phyloP scores from a whole-genome alignment of 345 rosid genomes.

The Camelina neglecta region DNA sequence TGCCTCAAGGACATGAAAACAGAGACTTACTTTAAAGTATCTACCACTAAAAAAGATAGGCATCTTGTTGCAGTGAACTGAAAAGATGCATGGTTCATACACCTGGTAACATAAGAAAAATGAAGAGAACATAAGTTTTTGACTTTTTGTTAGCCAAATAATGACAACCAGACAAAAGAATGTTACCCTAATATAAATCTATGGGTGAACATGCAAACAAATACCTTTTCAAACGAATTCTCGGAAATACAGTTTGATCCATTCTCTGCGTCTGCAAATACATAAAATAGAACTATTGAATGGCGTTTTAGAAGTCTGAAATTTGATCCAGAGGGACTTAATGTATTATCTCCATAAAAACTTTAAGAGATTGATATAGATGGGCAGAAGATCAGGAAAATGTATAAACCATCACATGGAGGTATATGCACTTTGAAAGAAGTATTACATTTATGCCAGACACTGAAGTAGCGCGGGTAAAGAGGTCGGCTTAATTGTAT shows the following conservation, averaged over 20 bases:
- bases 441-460: slow-evolving; percentile 3
- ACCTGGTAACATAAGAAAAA: slow-evolving; percentile 48
- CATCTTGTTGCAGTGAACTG: slow-evolving; percentile 60
- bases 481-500: slow-evolving; percentile 7
- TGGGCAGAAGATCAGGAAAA: background rate
- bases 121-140: slow-evolving; percentile 13
- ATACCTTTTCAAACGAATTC: slow-evolving; percentile 41
- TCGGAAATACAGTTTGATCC: slow-evolving; percentile 31
- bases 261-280: slow-evolving; percentile 34
- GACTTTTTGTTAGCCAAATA: slow-evolving; percentile 7
- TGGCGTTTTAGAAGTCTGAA: background rate
- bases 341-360: slow-evolving; percentile 2
- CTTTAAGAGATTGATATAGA: background rate
- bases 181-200: background rate
- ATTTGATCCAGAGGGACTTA: background rate
- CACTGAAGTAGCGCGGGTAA: background rate
- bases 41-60: slow-evolving; percentile 87
- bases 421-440: background rate
- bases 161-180: slow-evolving; percentile 7
- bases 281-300: slow-evolving; percentile 2
- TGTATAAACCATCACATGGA: slow-evolving; percentile 1
- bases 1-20: slow-evolving; percentile 23
- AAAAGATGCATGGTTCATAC: slow-evolving; percentile 72
- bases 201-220: slow-evolving; percentile 1
- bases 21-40: slow-evolving; percentile 74